Base-by-base conservation (phyloP, 2,329 filamentous ascomycete genomes). In the Scedosporium aurantiacum region DNA sequence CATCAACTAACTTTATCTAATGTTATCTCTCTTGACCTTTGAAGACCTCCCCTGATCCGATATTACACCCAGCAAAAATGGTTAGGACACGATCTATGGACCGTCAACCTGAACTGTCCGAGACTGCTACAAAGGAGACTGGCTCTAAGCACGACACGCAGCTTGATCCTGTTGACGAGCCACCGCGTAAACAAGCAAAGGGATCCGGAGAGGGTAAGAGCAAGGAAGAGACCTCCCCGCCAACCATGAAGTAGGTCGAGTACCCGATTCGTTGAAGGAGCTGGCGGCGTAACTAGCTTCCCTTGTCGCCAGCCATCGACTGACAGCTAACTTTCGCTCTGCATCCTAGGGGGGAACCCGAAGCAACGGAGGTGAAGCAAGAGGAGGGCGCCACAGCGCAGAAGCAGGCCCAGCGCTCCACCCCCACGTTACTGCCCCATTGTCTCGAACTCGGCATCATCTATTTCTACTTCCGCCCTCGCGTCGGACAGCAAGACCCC, bases 391-490 rank as follows among this genome's bases (percentile, higher is more conserved):
- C 21, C 3, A 47, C 21, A 21, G 21, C 21, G 21, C 40, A 14
- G 37, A 28, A 14, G 14, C 55, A n/a, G 41, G 21, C 6, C 57
- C 8, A 21, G 25, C 21, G 25, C 1, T 21, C 50, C 6, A 54
- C 27, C 43, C 41, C 18, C 10, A 21, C 27, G 59, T 25, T 23
- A n/a, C 54, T 23, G 28, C 80, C 0, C 80, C 68, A 58, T 84
- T 96, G 50, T 25, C 79, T 95, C 2, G 91, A 97, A 69, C 96
- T 94, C 68, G 91, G 91, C 3, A 82, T 94, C 67, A 86, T 96
- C 66, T 96, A 96, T 78, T 96, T 96, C 79, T 95, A 96, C 77
- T 87, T 88, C 68, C 86, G 91, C 18, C 85, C 85, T 6, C 86
- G 90, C 12, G 89, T 96, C 43, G 83, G 84, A 58, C 80, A 89